Evolutionary conservation across 179 eudicot genomes (phyloP).

Genomic region (Heliamphora pulchella): DNA sequence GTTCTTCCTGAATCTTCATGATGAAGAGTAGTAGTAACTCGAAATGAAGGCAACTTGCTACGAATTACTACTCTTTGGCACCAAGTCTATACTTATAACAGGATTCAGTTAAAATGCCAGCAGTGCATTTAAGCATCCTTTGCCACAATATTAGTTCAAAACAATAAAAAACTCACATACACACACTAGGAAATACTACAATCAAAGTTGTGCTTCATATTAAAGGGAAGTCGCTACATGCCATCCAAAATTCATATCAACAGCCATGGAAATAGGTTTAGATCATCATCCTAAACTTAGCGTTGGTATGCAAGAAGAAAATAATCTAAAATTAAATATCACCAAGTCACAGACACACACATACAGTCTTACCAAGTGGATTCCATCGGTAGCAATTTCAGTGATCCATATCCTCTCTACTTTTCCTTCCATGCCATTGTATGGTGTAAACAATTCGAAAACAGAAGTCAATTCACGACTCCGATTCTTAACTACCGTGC

Average conservation of each 20-base stretch:
- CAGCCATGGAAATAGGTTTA: neutral
- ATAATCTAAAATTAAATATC: neutral
- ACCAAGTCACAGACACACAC: neutral
- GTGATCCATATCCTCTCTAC: constrained; percentile 87
- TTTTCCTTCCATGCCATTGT: constrained; percentile 80
- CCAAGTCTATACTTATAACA: neutral
- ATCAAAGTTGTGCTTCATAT: neutral
- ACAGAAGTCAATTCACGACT: constrained; percentile 89
- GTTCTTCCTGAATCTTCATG: neutral
- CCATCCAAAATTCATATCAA: constrained; percentile 8
- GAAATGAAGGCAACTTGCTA: neutral
- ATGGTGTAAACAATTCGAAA: constrained; percentile 88
- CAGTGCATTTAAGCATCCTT: neutral
- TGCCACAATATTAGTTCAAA: neutral
- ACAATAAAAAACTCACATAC: neutral
- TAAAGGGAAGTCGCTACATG: neutral
- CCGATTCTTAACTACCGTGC: constrained; percentile 86
- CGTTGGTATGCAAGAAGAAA: neutral
- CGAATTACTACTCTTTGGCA: neutral
- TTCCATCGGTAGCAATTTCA: constrained; percentile 83
- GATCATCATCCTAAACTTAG: neutral
- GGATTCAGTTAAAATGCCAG: neutral
- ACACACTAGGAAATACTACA: neutral
- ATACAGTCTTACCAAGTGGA: constrained; percentile 63
- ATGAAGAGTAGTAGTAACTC: neutral